Base-by-base conservation (phyloP, 257 asterid genomes). In the Solanum megistacrolobum region DNA sequence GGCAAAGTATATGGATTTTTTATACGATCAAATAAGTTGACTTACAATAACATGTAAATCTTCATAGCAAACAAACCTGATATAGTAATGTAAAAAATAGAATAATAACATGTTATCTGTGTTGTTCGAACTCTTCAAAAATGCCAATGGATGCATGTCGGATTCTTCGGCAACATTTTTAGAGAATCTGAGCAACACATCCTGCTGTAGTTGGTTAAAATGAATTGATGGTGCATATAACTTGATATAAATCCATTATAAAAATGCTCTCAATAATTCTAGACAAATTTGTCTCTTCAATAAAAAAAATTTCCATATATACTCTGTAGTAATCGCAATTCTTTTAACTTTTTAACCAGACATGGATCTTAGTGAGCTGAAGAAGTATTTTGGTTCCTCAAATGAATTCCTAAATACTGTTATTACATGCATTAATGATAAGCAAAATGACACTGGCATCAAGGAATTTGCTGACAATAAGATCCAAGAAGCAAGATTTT, bases 341-440 rank as follows among this genome's bases (percentile, higher is more conserved):
- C 69, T 46, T 32, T 12, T 18, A 12, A 60, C 34, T 86, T 23
- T 76, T 10, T 39, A 2, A 31, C 5, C 91, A 93, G 96, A 74
- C 48, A 69, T 43, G 66, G 95, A 93, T 85, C 87, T 90, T 65
- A 76, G 29, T 52, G 88, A 79, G 86, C 90, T 93, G 79, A 91
- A 86, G 75, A 88, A 89, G 69, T 36, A 85, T 11, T 95, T 92
- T 88, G 98, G 98, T 76, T 82, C 93, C 11, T 93, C 96, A 66
- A 88, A 92, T 79, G 95, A 93, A 85, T 92, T 93, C 88, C 88
- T 92, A 88, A 90, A 86, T 89, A 90, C 92, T 25, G 48, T 92
- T 39, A 48, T 92, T 41, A 41, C 86, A 81, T 84, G 41, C 60
- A 89, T 62, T 89, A 90, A 72, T 86, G 83, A 41, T 52, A 86